Evolutionary conservation across 192 early-diverging fungal species (phyloP).

Genomic region (Pilobolus umbonatus): DNA sequence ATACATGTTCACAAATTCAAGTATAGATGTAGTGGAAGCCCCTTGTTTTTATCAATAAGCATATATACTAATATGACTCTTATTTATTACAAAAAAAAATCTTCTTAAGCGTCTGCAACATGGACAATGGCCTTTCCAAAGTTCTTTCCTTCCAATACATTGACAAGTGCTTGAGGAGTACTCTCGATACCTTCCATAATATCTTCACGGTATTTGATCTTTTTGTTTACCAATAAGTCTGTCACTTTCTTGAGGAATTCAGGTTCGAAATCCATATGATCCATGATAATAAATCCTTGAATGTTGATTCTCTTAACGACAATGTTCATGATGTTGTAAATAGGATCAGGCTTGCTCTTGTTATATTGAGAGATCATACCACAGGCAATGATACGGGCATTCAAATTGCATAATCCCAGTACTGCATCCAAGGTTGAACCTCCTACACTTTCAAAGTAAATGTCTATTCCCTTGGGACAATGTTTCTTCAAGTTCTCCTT

Average conservation of each 20-base stretch:
- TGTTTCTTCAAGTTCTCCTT: constrained; percentile 49
- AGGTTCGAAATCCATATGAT: constrained; percentile 39
- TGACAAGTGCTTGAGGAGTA: constrained; percentile 52
- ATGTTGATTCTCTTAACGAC: constrained; percentile 54
- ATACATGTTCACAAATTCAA: no score
- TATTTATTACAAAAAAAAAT: no score
- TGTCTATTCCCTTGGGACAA: constrained; percentile 78
- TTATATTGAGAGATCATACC: constrained; percentile 75
- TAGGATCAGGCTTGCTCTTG: constrained; percentile 36
- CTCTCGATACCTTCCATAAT: constrained; percentile 61
- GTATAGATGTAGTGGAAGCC: no score
- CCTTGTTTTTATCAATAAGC: no score
- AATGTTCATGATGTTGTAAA: constrained; percentile 54
- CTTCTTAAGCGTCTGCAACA: constrained; percentile 38
- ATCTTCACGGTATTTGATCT: constrained; percentile 54
- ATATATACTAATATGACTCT: no score
- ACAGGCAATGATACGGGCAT: constrained; percentile 64
- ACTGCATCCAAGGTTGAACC: constrained; percentile 75
- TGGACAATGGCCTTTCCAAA: constrained; percentile 62
- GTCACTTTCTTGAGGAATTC: constrained; percentile 56
- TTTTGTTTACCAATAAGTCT: constrained; percentile 48
- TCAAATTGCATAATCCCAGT: constrained; percentile 53
- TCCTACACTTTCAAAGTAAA: constrained; percentile 83
- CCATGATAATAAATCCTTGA: constrained; percentile 60
- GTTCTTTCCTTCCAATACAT: constrained; percentile 58